Base-by-base conservation (phyloP, 2,329 filamentous ascomycete species). In the Penicillium sp. region DNA sequence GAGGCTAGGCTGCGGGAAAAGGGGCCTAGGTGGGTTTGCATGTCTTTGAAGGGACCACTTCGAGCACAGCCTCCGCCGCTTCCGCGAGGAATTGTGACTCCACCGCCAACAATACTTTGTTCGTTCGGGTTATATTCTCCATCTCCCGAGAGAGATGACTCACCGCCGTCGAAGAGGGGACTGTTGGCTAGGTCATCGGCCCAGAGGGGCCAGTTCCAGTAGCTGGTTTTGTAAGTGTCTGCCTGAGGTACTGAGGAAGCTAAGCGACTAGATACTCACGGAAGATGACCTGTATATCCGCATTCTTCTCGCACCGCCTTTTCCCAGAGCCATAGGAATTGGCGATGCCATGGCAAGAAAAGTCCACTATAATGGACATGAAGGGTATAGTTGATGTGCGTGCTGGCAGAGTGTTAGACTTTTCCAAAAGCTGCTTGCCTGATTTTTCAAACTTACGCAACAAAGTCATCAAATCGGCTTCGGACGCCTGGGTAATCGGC, bases 151-250 rank as follows among this genome's bases (percentile, higher is more conserved):
- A 82, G 71, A 41, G 74, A 77, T 14, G 67, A 69, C 3, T 69
- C 74, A 51, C 72, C 77, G 20, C 80, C 79, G 61, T 82, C 77
- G 54, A 80, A 80, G 52, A 81, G 67, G 9, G 79, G 70, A 3
- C 77, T 80, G 58, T 66, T 74, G 22, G 65, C 55, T 15, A 75
- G 66, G 15, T 72, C 67, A 23, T 62, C 60, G 15, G 73, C 73
- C 51, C 69, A 75, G 23, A 73, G 8, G 9, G 33, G 33, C 33
- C 33, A 37, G 3, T 37, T 11, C 33, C 33, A 37, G 33, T 37
- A 37, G 3, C 33, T 37, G n/a, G n/a, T 9, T 18, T 37, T 8
- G 33, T 37, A n/a, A 37, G 33, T 37, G 33, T n/a, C n/a, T 37
- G 33, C n/a, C 8, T 37, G 8, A 18, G 33, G 15, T 8, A 18